These are phyloP conservation scores for Singerocomus inundabilis DNA, from an alignment of 1,284 basidiomycete species.

Conservation along the genomic window DNA sequence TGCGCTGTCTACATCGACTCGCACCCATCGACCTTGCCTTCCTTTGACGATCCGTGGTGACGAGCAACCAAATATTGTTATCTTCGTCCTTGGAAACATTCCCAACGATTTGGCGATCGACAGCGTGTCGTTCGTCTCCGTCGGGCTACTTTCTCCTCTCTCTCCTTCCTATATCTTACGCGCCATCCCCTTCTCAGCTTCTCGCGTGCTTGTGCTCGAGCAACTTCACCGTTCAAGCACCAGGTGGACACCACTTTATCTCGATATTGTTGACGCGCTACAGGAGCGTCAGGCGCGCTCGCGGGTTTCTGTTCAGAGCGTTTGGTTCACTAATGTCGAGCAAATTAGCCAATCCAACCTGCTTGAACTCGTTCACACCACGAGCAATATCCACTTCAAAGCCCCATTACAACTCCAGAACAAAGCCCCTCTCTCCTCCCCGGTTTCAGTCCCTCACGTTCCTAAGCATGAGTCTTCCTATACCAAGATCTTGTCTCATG, in stretches of 20 bases:
- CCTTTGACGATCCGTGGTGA: slow-evolving; percentile 49
- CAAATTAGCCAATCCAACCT: slow-evolving; percentile 47
- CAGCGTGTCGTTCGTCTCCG: slow-evolving; percentile 62
- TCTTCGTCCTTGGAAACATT: slow-evolving; percentile 71
- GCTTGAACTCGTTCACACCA: slow-evolving; percentile 45
- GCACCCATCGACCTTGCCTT: slow-evolving; percentile 60
- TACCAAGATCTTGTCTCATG: slow-evolving; percentile 81
- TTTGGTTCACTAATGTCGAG: slow-evolving; percentile 53
- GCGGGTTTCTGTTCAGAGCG: slow-evolving; percentile 57
- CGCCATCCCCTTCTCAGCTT: slow-evolving; percentile 63
- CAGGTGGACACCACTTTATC: slow-evolving; percentile 87
- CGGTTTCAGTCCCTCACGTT: slow-evolving; percentile 50
- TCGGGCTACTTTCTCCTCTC: slow-evolving; percentile 78
- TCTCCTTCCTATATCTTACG: slow-evolving; percentile 61
- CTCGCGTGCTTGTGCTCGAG: slow-evolving; percentile 83
- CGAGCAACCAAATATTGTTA: slow-evolving; percentile 57
- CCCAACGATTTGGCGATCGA: slow-evolving; percentile 46
- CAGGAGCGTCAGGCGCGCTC: slow-evolving; percentile 56
- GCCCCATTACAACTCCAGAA: slow-evolving; percentile 48
- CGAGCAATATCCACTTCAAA: slow-evolving; percentile 36
- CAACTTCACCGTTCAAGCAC: slow-evolving; percentile 73
- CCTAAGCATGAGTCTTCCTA: slow-evolving; percentile 92
- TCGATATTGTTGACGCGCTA: slow-evolving; percentile 77
- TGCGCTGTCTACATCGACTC: slow-evolving; percentile 58
- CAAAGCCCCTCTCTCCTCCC: slow-evolving; percentile 22